Evolutionary conservation across 305 asterid genomes (phyloP).

Genomic region (Solanum hybrid): DNA sequence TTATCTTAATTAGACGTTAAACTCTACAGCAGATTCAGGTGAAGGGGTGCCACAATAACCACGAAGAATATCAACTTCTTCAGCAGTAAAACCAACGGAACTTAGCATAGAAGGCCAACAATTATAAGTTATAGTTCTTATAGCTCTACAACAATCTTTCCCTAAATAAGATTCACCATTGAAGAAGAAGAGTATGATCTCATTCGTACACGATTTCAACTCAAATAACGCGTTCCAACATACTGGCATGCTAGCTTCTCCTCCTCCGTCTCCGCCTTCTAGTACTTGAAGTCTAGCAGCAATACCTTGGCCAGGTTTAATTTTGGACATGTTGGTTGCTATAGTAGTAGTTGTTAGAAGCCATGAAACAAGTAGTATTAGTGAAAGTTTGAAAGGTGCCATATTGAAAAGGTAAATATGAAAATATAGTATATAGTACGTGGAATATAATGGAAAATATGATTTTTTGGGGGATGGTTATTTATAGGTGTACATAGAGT

Average conservation of each 20-base stretch:
- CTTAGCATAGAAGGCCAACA: slow-evolving; percentile 41
- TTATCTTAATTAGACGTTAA: neutral
- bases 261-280: slow-evolving; percentile 3
- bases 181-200: slow-evolving; percentile 25
- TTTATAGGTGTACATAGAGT: neutral
- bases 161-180: slow-evolving; percentile 28
- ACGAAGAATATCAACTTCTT: slow-evolving; percentile 25
- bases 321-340: neutral
- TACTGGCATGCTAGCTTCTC: slow-evolving; percentile 1
- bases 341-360: slow-evolving; percentile 5
- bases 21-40: slow-evolving; percentile 5
- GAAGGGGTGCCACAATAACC: slow-evolving; percentile 16
- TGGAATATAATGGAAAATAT: neutral
- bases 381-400: neutral
- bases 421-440: neutral
- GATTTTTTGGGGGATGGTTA: neutral
- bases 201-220: slow-evolving; percentile 31
- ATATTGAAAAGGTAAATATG: neutral
- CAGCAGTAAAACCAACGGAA: slow-evolving; percentile 29
- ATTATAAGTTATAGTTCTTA: slow-evolving; percentile 11
- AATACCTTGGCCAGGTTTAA: neutral
- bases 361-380: slow-evolving; percentile 8
- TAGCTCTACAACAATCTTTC: slow-evolving; percentile 26
- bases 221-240: slow-evolving; percentile 29
- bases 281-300: slow-evolving; percentile 9